These are phyloP conservation scores for Phyllostachys edulis DNA, from an alignment of 176 grass and related monocot species.

Conservation along the genomic window DNA sequence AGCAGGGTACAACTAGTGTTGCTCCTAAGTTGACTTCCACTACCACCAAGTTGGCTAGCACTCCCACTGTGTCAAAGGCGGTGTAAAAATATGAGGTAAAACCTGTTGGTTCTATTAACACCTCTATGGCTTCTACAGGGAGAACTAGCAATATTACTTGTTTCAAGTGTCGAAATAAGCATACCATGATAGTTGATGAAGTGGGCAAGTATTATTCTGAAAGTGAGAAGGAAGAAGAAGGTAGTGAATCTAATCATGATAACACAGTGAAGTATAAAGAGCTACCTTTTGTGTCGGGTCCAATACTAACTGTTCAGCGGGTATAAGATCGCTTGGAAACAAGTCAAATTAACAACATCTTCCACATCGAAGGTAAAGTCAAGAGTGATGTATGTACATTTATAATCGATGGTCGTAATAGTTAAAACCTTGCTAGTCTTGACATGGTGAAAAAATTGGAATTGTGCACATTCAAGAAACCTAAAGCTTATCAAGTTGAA, in stretches of 20 bases:
- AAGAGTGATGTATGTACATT: background rate
- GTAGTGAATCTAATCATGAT: background rate
- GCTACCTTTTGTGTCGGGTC: too few species aligned
- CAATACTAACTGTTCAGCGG: too few species aligned
- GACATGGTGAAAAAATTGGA: background rate
- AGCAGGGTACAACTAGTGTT: too few species aligned
- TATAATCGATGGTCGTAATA: background rate
- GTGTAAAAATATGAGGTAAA: constrained; percentile 12
- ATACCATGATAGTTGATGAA: background rate
- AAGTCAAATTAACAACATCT: background rate
- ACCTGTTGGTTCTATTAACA: too few species aligned
- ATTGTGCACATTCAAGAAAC: background rate
- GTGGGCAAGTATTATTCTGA: background rate
- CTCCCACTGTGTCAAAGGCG: too few species aligned
- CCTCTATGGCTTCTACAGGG: too few species aligned
- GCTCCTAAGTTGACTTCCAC: too few species aligned
- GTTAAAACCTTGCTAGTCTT: background rate
- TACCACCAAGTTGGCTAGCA: too few species aligned
- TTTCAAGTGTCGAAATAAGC: background rate
- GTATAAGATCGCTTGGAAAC: too few species aligned
- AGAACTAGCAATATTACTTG: too few species aligned
- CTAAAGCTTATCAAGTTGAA: background rate
- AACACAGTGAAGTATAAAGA: too few species aligned
- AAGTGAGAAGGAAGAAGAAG: background rate
- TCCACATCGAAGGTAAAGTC: background rate